Percentiles rank a stretch among this genome's conserved stretches.
These are phyloP conservation scores for Penicillium occitanis DNA, from an alignment of 2,329 filamentous ascomycete genomes.

Conservation along the genomic window DNA sequence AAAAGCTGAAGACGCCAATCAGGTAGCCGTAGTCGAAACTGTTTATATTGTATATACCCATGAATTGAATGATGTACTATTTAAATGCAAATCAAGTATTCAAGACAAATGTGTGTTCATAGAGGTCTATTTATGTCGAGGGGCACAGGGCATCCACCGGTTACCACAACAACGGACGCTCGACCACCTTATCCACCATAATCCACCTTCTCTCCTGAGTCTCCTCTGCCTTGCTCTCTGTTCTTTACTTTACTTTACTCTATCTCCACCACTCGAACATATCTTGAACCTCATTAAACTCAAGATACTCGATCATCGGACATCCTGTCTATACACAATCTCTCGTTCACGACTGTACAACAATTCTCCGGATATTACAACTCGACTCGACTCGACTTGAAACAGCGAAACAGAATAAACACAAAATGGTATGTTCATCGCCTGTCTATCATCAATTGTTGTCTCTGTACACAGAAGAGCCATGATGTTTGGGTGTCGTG, in stretches of 20 bases:
- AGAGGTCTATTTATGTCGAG: background rate
- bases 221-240: background rate
- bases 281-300: background rate
- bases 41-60: background rate
- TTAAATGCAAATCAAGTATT: background rate
- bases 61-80: background rate
- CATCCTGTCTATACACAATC: background rate
- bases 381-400: background rate
- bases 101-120: background rate
- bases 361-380: background rate
- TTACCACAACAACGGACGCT: conserved; percentile 22
- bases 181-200: conserved; percentile 14
- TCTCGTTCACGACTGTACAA: background rate
- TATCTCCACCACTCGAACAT: background rate
- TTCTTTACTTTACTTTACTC: background rate
- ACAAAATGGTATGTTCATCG: background rate
- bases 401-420: background rate
- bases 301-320: background rate
- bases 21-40: background rate
- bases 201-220: conserved; percentile 19
- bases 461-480: background rate
- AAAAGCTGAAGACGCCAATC: conserved; percentile 47
- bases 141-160: background rate
- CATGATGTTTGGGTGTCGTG: background rate
- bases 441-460: background rate